These are phyloP conservation scores for Boletus tomentosulus DNA, from an alignment of 768 basidiomycete species.

Conservation along the genomic window DNA sequence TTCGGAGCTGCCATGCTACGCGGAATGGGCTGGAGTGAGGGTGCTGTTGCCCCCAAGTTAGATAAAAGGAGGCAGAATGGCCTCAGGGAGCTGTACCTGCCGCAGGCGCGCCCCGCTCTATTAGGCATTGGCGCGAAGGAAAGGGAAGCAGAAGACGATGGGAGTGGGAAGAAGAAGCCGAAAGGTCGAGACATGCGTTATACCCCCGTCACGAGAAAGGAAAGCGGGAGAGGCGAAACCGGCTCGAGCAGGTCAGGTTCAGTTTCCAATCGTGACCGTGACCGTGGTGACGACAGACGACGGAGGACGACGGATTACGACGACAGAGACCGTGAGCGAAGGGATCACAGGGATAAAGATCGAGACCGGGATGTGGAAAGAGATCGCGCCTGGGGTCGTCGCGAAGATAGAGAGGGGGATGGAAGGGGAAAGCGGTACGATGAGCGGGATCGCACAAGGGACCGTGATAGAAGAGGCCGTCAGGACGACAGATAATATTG, in stretches of 20 bases:
- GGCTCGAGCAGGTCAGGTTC: constrained; percentile 34
- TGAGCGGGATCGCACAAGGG: constrained; percentile 13
- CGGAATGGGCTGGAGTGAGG: constrained; percentile 96
- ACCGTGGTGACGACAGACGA: constrained; percentile 7
- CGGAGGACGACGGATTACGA: constrained; percentile 12
- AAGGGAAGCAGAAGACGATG: constrained; percentile 66
- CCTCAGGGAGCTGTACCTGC: constrained; percentile 74
- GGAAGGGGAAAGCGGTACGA: constrained; percentile 1
- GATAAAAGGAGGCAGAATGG: constrained; percentile 53
- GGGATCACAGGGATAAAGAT: constrained; percentile 12
- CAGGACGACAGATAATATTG: constrained; percentile 2
- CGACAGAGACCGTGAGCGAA: constrained; percentile 15
- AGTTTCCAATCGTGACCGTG: constrained; percentile 32
- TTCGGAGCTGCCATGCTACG: constrained; percentile 91
- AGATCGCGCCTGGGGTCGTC: constrained; percentile 29
- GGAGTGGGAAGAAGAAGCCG: constrained; percentile 51
- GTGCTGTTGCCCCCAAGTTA: constrained; percentile 58
- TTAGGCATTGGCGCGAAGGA: constrained; percentile 95
- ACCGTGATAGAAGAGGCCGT: constrained; percentile 3
- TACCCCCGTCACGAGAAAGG: constrained; percentile 75
- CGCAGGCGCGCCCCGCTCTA: constrained; percentile 76
- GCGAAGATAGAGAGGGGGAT: constrained; percentile 22
- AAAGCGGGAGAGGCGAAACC: constrained; percentile 37
- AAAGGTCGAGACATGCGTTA: constrained; percentile 65
- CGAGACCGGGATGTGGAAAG: constrained; percentile 23